Conservation (phyloP, 176 grass and related monocot genomes). For the Hordeum marinum region DNA sequence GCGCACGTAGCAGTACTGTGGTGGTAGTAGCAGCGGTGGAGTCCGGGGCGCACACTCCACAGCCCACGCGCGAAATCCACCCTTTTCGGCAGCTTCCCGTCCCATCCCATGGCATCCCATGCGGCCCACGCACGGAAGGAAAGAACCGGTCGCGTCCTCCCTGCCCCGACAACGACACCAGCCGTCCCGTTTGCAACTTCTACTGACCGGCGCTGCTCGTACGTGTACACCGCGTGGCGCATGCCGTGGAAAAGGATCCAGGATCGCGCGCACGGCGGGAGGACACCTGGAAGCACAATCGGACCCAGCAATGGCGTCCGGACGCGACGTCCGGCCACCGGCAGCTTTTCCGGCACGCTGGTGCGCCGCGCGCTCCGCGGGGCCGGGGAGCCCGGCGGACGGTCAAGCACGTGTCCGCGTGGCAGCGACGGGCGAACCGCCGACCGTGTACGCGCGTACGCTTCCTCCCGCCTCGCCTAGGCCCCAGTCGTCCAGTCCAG, state of each 20-base stretch:
- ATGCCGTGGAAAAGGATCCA: background rate
- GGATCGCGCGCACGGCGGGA: background rate
- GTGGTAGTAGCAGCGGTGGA: background rate
- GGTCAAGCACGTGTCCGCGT: background rate
- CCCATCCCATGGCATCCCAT: too few relatives aligned
- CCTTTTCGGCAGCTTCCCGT: too few relatives aligned
- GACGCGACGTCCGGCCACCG: background rate
- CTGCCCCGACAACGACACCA: background rate
- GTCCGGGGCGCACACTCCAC: background rate
- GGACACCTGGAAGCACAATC: too few relatives aligned
- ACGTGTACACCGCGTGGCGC: background rate
- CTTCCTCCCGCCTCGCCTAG: background rate
- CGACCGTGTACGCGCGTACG: background rate
- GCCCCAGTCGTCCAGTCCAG: background rate
- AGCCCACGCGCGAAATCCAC: background rate
- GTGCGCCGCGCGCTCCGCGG: background rate
- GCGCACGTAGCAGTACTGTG: background rate
- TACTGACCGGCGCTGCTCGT: background rate
- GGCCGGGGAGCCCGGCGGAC: background rate
- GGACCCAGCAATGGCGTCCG: too few relatives aligned
- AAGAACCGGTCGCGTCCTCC: background rate
- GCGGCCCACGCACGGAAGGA: background rate
- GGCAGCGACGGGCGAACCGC: slow-evolving; percentile 20
- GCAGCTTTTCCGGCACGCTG: background rate
- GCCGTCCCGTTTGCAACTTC: too few relatives aligned